A percentile compares a stretch with the other conserved stretches of the same genome.
phyloP scores from a whole-genome alignment of 768 basidiomycete genomes.

The Royoungia palumana region DNA sequence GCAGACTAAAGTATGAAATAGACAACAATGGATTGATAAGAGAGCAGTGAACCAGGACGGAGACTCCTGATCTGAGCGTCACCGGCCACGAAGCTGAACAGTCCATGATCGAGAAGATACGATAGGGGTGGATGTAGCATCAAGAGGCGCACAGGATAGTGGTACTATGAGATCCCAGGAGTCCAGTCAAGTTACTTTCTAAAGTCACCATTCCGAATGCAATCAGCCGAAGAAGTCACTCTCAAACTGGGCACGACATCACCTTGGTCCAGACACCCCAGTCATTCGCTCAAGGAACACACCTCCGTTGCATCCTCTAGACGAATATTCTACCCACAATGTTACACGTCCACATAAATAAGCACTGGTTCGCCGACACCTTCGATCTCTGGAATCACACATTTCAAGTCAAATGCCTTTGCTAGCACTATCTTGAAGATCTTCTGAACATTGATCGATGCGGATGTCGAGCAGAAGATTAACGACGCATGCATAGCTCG shows the following conservation, averaged over 20 bases:
- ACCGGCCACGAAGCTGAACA: constrained; percentile 11
- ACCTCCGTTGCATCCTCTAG: constrained; percentile 15
- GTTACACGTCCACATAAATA: constrained; percentile 76
- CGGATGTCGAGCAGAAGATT: constrained; percentile 98
- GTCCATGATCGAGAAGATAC: constrained; percentile 16
- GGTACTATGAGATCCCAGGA: constrained; percentile 22
- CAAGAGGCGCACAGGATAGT: constrained; percentile 6
- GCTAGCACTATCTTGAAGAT: constrained; percentile 98
- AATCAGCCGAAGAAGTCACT: constrained; percentile 19
- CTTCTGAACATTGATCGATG: constrained; percentile 99
- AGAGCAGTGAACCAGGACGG: constrained; percentile 14
- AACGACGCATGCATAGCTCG: constrained; percentile 99
- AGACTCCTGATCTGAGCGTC: constrained; percentile 20
- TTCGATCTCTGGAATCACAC: constrained; percentile 96
- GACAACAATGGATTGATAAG: constrained; percentile 21
- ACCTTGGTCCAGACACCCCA: constrained; percentile 23
- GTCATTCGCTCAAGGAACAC: constrained; percentile 12
- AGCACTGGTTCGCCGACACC: constrained; percentile 94
- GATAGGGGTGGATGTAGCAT: constrained; percentile 7
- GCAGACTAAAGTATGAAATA: constrained; percentile 23
- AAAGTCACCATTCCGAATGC: constrained; percentile 8
- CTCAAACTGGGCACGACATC: constrained; percentile 25
- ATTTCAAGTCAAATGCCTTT: constrained; percentile 98
- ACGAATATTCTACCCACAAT: constrained; percentile 26
- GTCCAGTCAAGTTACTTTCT: constrained; percentile 18